Conservation (phyloP, 2,329 filamentous ascomycete genomes). For the Escovopsis sp. region DNA sequence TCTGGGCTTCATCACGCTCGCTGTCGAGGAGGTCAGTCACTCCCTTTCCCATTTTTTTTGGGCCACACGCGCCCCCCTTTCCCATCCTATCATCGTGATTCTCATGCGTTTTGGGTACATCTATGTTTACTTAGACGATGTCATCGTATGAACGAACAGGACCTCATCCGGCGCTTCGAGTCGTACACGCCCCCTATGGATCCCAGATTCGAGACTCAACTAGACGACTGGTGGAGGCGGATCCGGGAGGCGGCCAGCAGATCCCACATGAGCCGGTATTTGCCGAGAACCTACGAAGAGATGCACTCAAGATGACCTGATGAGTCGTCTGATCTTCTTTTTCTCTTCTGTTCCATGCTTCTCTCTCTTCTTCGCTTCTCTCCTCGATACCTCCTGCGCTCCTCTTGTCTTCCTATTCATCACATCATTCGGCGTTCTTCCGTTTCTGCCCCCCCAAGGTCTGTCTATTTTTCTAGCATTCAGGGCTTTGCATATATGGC, state of each 20-base stretch:
- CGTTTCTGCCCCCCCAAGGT: not conserved
- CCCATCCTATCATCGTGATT: no score
- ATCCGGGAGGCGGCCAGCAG: conserved; percentile 20
- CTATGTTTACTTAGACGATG: no score
- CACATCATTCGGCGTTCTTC: no score
- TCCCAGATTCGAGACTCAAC: conserved; percentile 14
- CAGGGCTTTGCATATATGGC: not conserved
- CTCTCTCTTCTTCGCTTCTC: not conserved
- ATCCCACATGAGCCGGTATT: conserved; percentile 18
- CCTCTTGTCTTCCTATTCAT: no score
- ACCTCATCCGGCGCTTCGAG: conserved; percentile 16
- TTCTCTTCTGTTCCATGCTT: no score
- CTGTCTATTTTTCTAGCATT: not conserved
- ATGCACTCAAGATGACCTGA: conserved; percentile 16
- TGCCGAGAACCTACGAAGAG: conserved; percentile 17
- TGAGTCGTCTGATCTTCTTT: not conserved
- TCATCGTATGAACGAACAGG: no score
- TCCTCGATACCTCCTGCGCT: no score
- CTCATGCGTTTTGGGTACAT: no score
- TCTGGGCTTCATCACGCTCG: conserved; percentile 22
- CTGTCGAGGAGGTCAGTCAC: conserved; percentile 17
- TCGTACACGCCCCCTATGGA: conserved; percentile 13
- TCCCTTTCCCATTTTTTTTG: not conserved
- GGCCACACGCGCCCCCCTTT: no score
- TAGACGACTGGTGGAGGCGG: conserved; percentile 20